phyloP scores from a whole-genome alignment of 805 yeast species.

The Wickerhamomyces alni region DNA sequence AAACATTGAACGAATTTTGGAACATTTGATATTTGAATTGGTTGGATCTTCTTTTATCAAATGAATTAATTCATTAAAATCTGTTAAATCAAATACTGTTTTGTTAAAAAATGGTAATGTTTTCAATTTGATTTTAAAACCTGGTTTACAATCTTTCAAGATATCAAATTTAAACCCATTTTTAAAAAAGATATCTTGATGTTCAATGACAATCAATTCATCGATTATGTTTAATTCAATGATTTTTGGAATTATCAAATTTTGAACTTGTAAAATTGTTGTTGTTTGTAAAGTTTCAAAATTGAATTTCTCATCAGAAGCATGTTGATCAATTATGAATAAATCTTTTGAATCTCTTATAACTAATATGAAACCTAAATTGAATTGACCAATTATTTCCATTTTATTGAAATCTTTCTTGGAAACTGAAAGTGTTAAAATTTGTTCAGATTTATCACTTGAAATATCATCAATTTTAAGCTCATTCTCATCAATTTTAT shows the following conservation, averaged over 20 bases:
- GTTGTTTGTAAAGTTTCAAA: conserved; percentile 63
- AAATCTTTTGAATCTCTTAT: conserved; percentile 48
- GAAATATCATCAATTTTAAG: conserved; percentile 34
- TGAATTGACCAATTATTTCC: conserved; percentile 89
- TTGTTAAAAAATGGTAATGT: conserved; percentile 73
- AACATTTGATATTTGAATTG: conserved; percentile 45
- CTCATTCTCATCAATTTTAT: too few species aligned
- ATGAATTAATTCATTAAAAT: conserved; percentile 74
- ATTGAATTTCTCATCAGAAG: conserved; percentile 92
- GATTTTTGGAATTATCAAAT: conserved; percentile 50
- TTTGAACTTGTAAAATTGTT: conserved; percentile 61
- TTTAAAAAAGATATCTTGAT: conserved; percentile 46
- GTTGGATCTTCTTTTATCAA: conserved; percentile 53
- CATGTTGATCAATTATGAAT: conserved; percentile 94
- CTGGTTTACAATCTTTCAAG: conserved; percentile 47
- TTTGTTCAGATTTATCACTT: conserved; percentile 49
- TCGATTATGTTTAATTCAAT: conserved; percentile 74
- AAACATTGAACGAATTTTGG: conserved; percentile 75
- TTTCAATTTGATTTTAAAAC: conserved; percentile 44
- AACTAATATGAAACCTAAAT: conserved; percentile 88
- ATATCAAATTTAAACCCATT: conserved; percentile 72
- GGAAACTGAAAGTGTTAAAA: conserved; percentile 52
- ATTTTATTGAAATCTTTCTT: conserved; percentile 70
- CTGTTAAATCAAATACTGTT: conserved; percentile 53
- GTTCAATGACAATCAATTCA: conserved; percentile 63